Evolutionary conservation across 805 yeast species (phyloP), one percentile per base, ranked within the genome.

Genomic region (Myxozyma nipponensis): DNA sequence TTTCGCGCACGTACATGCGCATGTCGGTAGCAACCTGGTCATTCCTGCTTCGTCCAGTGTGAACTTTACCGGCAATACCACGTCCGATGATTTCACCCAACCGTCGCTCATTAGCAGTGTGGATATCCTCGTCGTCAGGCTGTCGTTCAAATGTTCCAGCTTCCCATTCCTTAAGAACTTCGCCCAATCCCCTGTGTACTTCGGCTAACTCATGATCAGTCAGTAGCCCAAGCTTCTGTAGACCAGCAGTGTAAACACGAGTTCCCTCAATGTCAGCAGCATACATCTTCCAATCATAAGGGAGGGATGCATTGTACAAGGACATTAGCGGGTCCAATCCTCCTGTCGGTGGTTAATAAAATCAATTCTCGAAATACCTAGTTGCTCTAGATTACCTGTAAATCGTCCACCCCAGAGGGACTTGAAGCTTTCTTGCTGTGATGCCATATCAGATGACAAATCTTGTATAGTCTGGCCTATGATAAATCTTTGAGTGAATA

Each of bases 21-120:
- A 93, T 87, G 66, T 93, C 98, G n/a, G 98, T 91, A 41, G 96
- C 98, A 45, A 90, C 97, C 74, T 93, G 99, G 69, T 93, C 99
- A 65, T 93, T 93, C 77, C 99, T 83, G 42, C 96, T 86, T 67
- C 99, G 82, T 55, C 99, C 99, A n/a, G 99, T 93, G 69, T 93
- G 99, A 26, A 93, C 98, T 64, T 93, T 93, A 37, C 99, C 99
- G 15, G 98, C 86, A 66, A 93, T 91, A 48, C 81, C 82, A 63
- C 82, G 82, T 49, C 98, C 99, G 63, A 93, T 93, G 47, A 93
- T 73, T 72, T 93, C 99, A 44, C 99, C 98, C 57, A 93, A 75
- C 65, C 98, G 79, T 73, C 99, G 86, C 73, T 93, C 99, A 66
- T 93, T 93, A 39, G 98, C 98, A 39, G 99, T 93, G 69, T 93